Evolutionary conservation across 371 early-diverging fungal species (phyloP).

Genomic region (Mucor piriformis): DNA sequence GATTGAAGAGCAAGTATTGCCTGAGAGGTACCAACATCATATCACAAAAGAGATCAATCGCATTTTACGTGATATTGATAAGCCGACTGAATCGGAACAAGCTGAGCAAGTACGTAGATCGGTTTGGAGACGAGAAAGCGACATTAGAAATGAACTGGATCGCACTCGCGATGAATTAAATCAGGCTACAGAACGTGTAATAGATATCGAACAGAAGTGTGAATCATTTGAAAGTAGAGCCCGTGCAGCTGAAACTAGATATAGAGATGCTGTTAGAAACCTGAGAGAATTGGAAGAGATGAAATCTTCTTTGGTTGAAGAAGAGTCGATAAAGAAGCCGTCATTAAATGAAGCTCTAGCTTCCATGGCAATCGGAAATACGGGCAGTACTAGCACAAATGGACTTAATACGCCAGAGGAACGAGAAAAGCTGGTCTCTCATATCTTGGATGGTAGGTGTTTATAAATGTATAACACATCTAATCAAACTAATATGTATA

Average conservation of each 20-base stretch:
- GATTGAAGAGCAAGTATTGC: constrained; percentile 73
- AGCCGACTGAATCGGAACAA: constrained; percentile 41
- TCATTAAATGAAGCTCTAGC: constrained; percentile 4
- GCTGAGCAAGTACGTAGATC: constrained; percentile 47
- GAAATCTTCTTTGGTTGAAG: constrained; percentile 7
- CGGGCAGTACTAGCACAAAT: background rate
- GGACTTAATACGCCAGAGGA: constrained; percentile 10
- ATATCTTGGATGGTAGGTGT: constrained; percentile 29
- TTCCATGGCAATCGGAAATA: background rate
- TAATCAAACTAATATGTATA: background rate
- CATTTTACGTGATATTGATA: constrained; percentile 66
- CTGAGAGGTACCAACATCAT: constrained; percentile 64
- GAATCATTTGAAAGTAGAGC: constrained; percentile 44
- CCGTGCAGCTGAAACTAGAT: constrained; percentile 37
- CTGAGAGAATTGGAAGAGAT: constrained; percentile 33
- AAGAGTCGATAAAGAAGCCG: background rate
- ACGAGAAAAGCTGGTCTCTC: constrained; percentile 23
- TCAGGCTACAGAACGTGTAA: constrained; percentile 32
- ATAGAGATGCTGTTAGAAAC: constrained; percentile 34
- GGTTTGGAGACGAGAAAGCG: constrained; percentile 53
- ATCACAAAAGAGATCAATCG: constrained; percentile 78
- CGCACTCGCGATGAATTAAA: constrained; percentile 36
- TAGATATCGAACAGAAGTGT: constrained; percentile 41
- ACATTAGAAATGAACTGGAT: constrained; percentile 46
- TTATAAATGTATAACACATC: background rate